Evolutionary conservation across 495 filamentous ascomycete species (phyloP).

Genomic region (Penicillium cataractarum): DNA sequence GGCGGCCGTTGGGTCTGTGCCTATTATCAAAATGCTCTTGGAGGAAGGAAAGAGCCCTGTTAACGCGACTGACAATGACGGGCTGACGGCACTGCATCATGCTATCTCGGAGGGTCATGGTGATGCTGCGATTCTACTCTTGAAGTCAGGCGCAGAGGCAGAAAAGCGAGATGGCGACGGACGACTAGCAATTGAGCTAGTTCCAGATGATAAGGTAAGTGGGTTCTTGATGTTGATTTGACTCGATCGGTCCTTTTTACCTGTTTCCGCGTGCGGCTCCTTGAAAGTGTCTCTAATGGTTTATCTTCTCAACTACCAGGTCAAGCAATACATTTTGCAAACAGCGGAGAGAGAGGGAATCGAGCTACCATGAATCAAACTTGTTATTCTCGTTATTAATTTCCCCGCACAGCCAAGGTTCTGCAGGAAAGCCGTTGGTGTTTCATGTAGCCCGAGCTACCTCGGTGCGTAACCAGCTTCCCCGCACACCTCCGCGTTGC

Average conservation of each 20-base stretch:
- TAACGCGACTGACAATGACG: conserved; percentile 82
- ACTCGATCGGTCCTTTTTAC: not conserved
- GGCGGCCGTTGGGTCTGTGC: conserved; percentile 83
- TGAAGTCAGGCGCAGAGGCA: conserved; percentile 83
- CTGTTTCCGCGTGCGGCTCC: not conserved
- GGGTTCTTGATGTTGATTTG: not conserved
- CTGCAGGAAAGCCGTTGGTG: not conserved
- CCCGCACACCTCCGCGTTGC: conserved; percentile 13
- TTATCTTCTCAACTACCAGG: conserved; percentile 41
- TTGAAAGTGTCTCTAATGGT: not conserved
- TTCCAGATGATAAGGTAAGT: conserved; percentile 76
- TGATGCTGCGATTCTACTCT: conserved; percentile 77
- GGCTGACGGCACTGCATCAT: conserved; percentile 89
- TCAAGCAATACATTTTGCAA: conserved; percentile 76
- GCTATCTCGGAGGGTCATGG: conserved; percentile 93
- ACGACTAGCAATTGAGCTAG: conserved; percentile 73
- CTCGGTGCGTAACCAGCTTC: conserved; percentile 10
- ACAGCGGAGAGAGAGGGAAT: conserved; percentile 86
- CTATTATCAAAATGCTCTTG: conserved; percentile 80
- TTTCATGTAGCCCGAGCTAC: not conserved
- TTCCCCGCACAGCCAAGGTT: not conserved
- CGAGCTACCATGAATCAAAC: conserved; percentile 49
- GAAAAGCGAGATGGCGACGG: conserved; percentile 79
- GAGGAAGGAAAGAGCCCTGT: conserved; percentile 76
- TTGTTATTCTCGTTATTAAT: not conserved